Base-by-base conservation (phyloP, 2,329 filamentous ascomycete species). In the Orbilia javanica region DNA sequence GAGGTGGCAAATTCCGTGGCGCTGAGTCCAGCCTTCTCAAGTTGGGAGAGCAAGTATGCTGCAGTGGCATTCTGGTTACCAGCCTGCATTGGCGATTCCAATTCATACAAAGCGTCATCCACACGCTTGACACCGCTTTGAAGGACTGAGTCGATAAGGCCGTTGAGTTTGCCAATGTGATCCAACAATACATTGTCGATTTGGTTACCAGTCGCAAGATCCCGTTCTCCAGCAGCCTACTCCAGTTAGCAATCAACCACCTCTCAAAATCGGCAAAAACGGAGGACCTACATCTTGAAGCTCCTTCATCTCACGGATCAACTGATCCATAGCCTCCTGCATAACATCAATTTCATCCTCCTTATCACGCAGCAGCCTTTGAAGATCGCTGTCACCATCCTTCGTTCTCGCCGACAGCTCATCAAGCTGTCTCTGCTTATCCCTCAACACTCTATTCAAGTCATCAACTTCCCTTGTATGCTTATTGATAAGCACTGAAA, bases 401-500 rank as follows among this genome's bases (percentile, higher is more conserved):
- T 90, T 89, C 65, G 93, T 88, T 84, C 92, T 93, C 82, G 90
- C 87, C 70, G 94, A 92, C 44, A 93, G 87, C 31, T 97, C 94
- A 29, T 97, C 94, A 50, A 99, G 86, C 44, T 93, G 91, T 39
- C 93, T 90, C 11, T 92, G 93, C 88, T 98, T 99, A 84, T 90
- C 94, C 71, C 89, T 86, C 57, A 99, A 87, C 20, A 95, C 92
- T 85, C 98, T 96, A 84, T 99, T 96, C 22, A 99, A 89, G 84
- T 99, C 95, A 8, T 94, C 92, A 89, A 99, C 96, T 86, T 99
- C 96, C 64, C 96, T 90, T 84, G 98, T 98, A 85, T 98, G 97
- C 85, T 97, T 95, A 82, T 94, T 90, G 79, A 98, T 88, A 92
- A 99, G 93, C 0, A 93, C 91, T 1, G 95, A 98, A 4, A 99